Evolutionary conservation across 2,329 filamentous ascomycete species (phyloP).

Genomic region (Trichoderma sp.): DNA sequence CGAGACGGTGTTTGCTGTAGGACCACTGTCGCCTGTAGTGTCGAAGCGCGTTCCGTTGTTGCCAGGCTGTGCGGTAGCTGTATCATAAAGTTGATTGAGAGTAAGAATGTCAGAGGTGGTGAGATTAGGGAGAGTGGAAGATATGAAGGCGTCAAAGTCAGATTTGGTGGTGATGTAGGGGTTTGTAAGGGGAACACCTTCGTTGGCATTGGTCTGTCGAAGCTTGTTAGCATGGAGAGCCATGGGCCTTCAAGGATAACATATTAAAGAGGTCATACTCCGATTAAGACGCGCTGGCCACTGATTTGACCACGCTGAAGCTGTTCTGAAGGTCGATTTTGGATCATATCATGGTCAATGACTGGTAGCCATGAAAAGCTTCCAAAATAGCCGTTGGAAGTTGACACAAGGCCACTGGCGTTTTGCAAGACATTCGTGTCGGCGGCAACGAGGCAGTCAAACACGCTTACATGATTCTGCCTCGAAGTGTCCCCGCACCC

Average conservation of each 20-base stretch:
- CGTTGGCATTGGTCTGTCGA: conserved; percentile 41
- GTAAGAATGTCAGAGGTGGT: conserved; percentile 35
- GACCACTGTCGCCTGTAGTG: conserved; percentile 40
- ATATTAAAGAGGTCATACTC: conserved; percentile 23
- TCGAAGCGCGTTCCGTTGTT: conserved; percentile 37
- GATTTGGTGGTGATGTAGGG: conserved; percentile 38
- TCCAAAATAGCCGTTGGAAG: conserved; percentile 31
- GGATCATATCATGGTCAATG: conserved; percentile 40
- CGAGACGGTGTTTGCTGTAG: conserved; percentile 53
- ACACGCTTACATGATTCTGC: conserved; percentile 31
- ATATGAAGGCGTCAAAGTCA: conserved; percentile 38
- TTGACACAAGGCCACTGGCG: conserved; percentile 39
- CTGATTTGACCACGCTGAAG: conserved; percentile 36
- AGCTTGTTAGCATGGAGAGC: background rate
- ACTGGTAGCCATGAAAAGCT: conserved; percentile 44
- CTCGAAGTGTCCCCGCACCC: conserved; percentile 34
- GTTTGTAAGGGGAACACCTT: conserved; percentile 42
- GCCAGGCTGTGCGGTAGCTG: conserved; percentile 29
- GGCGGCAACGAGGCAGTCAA: conserved; percentile 40
- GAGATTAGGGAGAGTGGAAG: conserved; percentile 39
- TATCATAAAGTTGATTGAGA: conserved; percentile 38
- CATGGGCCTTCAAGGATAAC: too few relatives aligned
- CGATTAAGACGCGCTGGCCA: conserved; percentile 38
- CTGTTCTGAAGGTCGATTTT: conserved; percentile 34
- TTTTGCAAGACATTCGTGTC: conserved; percentile 40